A percentile compares a stretch with the other conserved stretches of the same genome.
Conservation (phyloP, 1,284 basidiomycete species). For the Cutaneotrichosporon dermatis region DNA sequence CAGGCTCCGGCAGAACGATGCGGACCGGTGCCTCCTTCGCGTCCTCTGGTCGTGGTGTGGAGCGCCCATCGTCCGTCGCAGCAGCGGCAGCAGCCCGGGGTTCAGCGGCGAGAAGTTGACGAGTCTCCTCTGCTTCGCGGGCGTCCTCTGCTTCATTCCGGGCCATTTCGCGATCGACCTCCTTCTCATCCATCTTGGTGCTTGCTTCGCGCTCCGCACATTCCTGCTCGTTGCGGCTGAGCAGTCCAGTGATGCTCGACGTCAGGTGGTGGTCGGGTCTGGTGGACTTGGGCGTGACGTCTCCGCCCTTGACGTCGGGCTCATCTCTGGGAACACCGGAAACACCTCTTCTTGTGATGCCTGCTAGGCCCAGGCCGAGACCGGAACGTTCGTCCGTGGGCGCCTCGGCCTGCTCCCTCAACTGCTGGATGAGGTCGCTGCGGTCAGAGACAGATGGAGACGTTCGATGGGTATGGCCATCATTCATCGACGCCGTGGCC, state of each 20-base stretch:
- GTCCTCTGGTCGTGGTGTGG: background rate
- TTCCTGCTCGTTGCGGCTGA: constrained; percentile 3
- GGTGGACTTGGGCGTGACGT: background rate
- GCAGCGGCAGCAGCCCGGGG: background rate
- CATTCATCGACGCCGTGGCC: background rate
- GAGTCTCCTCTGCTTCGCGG: constrained; percentile 22
- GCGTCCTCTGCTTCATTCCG: constrained; percentile 28
- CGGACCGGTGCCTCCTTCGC: constrained; percentile 10
- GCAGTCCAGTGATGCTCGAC: background rate
- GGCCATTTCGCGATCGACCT: constrained; percentile 39
- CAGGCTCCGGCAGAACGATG: constrained; percentile 28
- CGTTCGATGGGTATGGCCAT: constrained; percentile 17
- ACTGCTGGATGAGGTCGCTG: constrained; percentile 32
- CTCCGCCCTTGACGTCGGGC: background rate
- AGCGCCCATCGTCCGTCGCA: background rate
- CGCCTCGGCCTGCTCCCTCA: constrained; percentile 28
- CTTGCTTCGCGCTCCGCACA: constrained; percentile 16
- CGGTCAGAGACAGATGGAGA: constrained; percentile 12
- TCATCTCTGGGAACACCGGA: constrained; percentile 31
- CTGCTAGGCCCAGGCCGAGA: constrained; percentile 31
- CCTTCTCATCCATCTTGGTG: constrained; percentile 35
- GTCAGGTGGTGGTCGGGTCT: background rate
- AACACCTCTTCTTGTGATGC: constrained; percentile 29
- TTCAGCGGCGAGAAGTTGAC: constrained; percentile 15
- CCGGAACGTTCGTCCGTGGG: constrained; percentile 13